phyloP scores from a whole-genome alignment of 257 asterid species.

The Plectranthus barbatus region DNA sequence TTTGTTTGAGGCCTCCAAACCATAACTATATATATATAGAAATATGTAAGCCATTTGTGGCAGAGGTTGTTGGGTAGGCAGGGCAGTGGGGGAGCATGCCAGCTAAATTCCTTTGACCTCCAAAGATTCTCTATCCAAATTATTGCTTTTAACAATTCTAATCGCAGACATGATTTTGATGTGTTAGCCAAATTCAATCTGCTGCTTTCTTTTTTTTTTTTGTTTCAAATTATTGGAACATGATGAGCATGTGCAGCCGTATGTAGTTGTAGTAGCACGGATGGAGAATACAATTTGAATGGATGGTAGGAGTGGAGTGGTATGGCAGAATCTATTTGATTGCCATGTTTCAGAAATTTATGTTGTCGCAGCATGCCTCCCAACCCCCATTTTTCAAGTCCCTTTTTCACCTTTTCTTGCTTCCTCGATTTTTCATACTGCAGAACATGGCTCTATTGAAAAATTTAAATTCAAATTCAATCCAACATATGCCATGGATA shows the following conservation, averaged over 20 bases:
- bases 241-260: neutral
- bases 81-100: slow-evolving; percentile 34
- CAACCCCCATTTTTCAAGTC: neutral
- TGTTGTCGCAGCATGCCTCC: neutral
- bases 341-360: no score
- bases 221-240: neutral
- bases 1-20: neutral
- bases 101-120: slow-evolving; percentile 29
- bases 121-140: slow-evolving; percentile 16
- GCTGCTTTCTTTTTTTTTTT: neutral
- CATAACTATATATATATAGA: neutral
- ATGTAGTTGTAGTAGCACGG: neutral
- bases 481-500: no score
- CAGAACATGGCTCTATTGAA: no score
- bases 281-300: neutral
- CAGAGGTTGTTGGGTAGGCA: slow-evolving; percentile 1
- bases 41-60: slow-evolving; percentile 16
- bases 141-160: neutral
- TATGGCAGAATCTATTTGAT: neutral
- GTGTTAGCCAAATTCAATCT: neutral
- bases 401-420: neutral
- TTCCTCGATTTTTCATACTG: no score
- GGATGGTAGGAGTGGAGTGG: neutral
- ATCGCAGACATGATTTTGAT: neutral
- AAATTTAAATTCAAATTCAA: no score